Evolutionary conservation across 768 basidiomycete genomes (phyloP), one percentile per base, ranked within the genome.

Genomic region (Cyclocybe aegerita): DNA sequence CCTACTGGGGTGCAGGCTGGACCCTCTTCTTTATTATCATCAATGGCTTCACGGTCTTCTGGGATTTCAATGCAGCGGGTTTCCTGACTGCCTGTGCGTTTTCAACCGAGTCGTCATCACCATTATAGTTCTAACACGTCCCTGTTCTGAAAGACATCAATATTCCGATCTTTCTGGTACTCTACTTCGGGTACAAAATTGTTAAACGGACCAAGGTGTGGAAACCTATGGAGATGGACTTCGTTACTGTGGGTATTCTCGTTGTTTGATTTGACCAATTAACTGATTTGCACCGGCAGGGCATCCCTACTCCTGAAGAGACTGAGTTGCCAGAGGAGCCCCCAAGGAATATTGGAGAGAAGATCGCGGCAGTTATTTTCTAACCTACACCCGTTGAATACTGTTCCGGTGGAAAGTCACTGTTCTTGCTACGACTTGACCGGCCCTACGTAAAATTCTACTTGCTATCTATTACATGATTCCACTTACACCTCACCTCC

Each of bases 1-100:
- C 86, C 11, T 83, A 80, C 64, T 88, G 87, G 81, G 88, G 83
- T 16, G 68, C 86, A 41, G 77, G 79, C 65, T 86, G 87, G 82
- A 81, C 76, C 9, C 42, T 68, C 2, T 59, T 88, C 59, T 83
- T 86, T 67, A 83, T 82, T 62, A 69, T 79, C 17, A 58, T 77
- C 59, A 78, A 73, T 33, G 76, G 77, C 7, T 77, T 72, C 54
- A 80, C 67, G 7, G 82, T 87, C 23, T 89, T 88, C 73, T 89
- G 79, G 70, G 49, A 72, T 46, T 88, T 83, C 70, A 77, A 74
- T 49, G 73, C 77, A 7, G 64, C 80, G 2, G 69, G 64, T 46
- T 89, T 78, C 62, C 60, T 78, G 23, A 75, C 71, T 7, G 65
- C 68, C 10, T 78, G 76, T 76, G 53, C 30, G 74, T 65, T 40